These are phyloP conservation scores for Aureobasidium vineae DNA, from an alignment of 2,329 filamentous ascomycete species.

Conservation along the genomic window DNA sequence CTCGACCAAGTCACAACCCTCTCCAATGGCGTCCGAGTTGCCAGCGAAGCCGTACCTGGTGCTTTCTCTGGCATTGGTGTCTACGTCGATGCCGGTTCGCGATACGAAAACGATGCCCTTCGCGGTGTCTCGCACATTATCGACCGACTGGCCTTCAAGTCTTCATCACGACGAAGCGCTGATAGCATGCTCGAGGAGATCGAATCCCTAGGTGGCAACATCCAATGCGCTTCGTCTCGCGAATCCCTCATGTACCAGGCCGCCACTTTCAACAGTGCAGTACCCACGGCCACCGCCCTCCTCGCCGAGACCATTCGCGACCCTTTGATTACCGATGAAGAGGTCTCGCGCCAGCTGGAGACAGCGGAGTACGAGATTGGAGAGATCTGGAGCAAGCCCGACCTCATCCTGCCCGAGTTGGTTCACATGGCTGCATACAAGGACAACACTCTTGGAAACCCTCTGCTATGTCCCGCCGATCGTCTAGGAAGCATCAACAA, in stretches of 20 bases:
- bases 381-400: slow-evolving; percentile 97
- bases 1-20: slow-evolving; percentile 85
- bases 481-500: slow-evolving; percentile 72
- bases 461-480: slow-evolving; percentile 85
- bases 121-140: slow-evolving; percentile 94
- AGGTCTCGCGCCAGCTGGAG: slow-evolving; percentile 81
- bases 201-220: slow-evolving; percentile 88
- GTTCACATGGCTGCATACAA: slow-evolving; percentile 95
- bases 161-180: slow-evolving; percentile 66
- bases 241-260: slow-evolving; percentile 99
- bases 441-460: slow-evolving; percentile 94
- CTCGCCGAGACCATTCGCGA: slow-evolving; percentile 93
- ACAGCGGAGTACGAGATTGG: slow-evolving; percentile 94
- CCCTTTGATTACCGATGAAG: slow-evolving; percentile 77
- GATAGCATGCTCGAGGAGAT: slow-evolving; percentile 87
- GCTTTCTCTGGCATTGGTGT: slow-evolving; percentile 94
- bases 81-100: slow-evolving; percentile 91
- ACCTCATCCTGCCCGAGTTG: slow-evolving; percentile 90
- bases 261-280: slow-evolving; percentile 92
- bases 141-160: slow-evolving; percentile 93
- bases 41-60: slow-evolving; percentile 89
- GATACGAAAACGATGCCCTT: slow-evolving; percentile 83
- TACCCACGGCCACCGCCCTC: slow-evolving; percentile 75
- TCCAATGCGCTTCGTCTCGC: slow-evolving; percentile 92
- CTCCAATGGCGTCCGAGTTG: slow-evolving; percentile 88